phyloP scores from a whole-genome alignment of 306 rosid genomes.

The Trifolium pratense region DNA sequence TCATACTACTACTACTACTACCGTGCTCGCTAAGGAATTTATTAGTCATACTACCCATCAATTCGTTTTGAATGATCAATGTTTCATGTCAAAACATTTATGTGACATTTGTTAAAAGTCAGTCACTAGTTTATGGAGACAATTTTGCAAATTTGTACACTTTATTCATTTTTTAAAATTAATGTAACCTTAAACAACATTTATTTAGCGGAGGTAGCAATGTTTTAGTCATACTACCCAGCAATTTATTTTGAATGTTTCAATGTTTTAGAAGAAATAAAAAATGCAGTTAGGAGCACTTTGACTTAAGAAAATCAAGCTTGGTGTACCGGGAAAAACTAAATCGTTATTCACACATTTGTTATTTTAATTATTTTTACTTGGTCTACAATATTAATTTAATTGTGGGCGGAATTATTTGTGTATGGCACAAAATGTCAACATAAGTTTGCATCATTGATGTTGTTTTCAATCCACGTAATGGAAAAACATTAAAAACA shows the following conservation, averaged over 20 bases:
- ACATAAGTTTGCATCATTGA: neutral
- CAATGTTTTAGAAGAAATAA: neutral
- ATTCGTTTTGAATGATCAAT: too few species aligned
- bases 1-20: too few species aligned
- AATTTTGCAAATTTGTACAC: too few species aligned
- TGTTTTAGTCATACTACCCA: neutral
- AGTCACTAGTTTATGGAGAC: too few species aligned
- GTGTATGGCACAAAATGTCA: constrained; percentile 44
- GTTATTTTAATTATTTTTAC: neutral
- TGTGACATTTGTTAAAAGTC: too few species aligned
- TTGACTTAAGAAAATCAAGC: constrained; percentile 44
- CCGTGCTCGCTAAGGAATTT: too few species aligned
- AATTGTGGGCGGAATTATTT: constrained; percentile 23
- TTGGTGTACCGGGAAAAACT: constrained; percentile 35
- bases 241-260: constrained; percentile 37
- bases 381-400: neutral
- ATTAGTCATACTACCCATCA: too few species aligned
- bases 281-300: neutral
- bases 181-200: too few species aligned
- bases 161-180: too few species aligned
- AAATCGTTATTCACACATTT: constrained; percentile 1
- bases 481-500: constrained; percentile 21
- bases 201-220: too few species aligned
- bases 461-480: constrained; percentile 32
- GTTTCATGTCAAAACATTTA: too few species aligned